These are phyloP conservation scores for Hypoxylon intermedium DNA, from an alignment of 495 filamentous ascomycete species.

Conservation along the genomic window DNA sequence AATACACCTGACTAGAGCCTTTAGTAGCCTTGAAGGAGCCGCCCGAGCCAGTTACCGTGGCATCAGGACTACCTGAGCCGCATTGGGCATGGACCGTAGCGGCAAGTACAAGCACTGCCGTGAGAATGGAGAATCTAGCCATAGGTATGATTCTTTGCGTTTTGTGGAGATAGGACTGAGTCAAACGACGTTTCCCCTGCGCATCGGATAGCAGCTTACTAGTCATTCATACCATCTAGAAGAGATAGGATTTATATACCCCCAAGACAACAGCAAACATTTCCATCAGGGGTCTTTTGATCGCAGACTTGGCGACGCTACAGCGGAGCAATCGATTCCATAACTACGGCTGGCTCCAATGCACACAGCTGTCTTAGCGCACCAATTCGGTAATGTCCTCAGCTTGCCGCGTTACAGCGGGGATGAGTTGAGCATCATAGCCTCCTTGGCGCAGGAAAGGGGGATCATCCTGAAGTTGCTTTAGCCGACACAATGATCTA, in stretches of 20 bases:
- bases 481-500: slow-evolving; percentile 9
- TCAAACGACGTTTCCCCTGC: background rate
- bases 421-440: slow-evolving; percentile 2
- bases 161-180: background rate
- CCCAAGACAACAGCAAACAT: background rate
- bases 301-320: slow-evolving; percentile 21
- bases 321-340: slow-evolving; percentile 27
- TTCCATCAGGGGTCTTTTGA: slow-evolving; percentile 6
- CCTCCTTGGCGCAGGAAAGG: slow-evolving; percentile 4
- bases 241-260: slow-evolving; percentile 2
- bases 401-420: background rate
- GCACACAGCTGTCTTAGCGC: slow-evolving; percentile 1
- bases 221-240: too few relatives aligned
- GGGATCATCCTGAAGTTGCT: slow-evolving; percentile 9
- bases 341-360: slow-evolving; percentile 14
- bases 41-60: slow-evolving; percentile 49
- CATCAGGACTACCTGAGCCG: slow-evolving; percentile 49
- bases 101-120: slow-evolving; percentile 42
- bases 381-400: slow-evolving; percentile 13
- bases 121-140: slow-evolving; percentile 22
- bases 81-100: slow-evolving; percentile 45
- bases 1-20: slow-evolving; percentile 45
- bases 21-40: slow-evolving; percentile 46
- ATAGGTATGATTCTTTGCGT: background rate
- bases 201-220: background rate